A percentile compares a stretch with the other conserved stretches of the same genome.
Conservation (phyloP, 805 yeast genomes). For the Saccharomycopsis babjevae region DNA sequence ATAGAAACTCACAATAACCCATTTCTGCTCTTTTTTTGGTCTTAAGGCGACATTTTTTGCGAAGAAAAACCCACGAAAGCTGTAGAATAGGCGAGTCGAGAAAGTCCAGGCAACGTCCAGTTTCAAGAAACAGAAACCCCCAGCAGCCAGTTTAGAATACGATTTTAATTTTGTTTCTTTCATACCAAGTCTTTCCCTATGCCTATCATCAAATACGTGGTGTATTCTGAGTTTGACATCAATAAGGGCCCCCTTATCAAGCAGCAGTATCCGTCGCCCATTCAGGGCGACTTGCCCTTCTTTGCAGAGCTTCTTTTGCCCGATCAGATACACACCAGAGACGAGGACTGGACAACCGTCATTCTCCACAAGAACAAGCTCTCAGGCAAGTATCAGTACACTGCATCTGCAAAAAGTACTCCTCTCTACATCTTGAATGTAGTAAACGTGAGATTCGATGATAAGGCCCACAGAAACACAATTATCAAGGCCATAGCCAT, state of each 20-base stretch:
- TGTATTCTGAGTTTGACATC: conserved; percentile 74
- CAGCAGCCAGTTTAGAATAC: no score
- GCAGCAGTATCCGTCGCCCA: conserved; percentile 45
- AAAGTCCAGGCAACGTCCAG: no score
- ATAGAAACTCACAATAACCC: no score
- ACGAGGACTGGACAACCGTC: conserved; percentile 47
- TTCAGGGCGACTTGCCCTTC: conserved; percentile 30
- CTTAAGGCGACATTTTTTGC: no score
- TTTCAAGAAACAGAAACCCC: no score
- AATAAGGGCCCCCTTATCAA: conserved; percentile 59
- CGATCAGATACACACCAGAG: conserved; percentile 45
- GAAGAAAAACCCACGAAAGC: no score
- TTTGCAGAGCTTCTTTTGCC: conserved; percentile 53
- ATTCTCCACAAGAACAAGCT: conserved; percentile 25
- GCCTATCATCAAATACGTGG: conserved; percentile 2
- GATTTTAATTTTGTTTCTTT: no score
- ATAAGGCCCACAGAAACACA: conserved; percentile 37
- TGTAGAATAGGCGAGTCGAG: no score
- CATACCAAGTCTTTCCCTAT: neutral
- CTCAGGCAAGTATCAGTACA: conserved; percentile 3
- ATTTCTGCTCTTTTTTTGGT: no score
- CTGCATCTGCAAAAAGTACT: conserved; percentile 25
- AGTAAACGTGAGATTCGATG: conserved; percentile 36
- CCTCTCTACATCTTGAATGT: conserved; percentile 42
- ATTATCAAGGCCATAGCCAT: conserved; percentile 42